A percentile compares a stretch with the other conserved stretches of the same genome.
phyloP scores from a whole-genome alignment of 768 basidiomycete genomes.

The Kwoniella sp. region DNA sequence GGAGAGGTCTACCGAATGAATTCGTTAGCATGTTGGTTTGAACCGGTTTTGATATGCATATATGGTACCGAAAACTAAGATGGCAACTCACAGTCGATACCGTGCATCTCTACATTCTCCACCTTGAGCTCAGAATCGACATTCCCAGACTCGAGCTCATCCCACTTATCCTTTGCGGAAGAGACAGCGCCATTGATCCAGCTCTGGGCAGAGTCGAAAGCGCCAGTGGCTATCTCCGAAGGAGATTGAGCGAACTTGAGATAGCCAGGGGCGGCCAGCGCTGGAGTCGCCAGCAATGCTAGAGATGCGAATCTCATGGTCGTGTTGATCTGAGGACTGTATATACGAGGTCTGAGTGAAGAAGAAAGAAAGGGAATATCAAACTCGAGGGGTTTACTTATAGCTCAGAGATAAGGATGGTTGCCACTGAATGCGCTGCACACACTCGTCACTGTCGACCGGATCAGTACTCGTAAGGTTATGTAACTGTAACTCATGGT shows the following conservation, averaged over 20 bases:
- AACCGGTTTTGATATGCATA: background rate
- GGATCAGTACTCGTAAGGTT: conserved; percentile 3
- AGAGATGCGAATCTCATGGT: conserved; percentile 17
- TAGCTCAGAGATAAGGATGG: conserved; percentile 10
- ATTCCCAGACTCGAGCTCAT: conserved; percentile 26
- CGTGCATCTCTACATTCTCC: conserved; percentile 30
- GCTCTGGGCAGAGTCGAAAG: conserved; percentile 35
- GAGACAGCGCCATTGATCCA: conserved; percentile 35
- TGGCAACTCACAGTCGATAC: conserved; percentile 49
- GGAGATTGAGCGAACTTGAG: conserved; percentile 28
- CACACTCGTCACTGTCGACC: background rate
- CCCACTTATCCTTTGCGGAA: conserved; percentile 28
- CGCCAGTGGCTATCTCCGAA: conserved; percentile 44
- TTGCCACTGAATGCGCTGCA: background rate
- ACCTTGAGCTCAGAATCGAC: conserved; percentile 28
- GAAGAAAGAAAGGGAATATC: background rate
- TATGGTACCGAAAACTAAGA: too few species aligned
- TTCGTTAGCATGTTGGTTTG: background rate
- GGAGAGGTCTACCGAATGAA: conserved; percentile 36
- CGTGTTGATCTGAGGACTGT: background rate
- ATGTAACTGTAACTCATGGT: too few species aligned
- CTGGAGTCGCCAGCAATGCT: conserved; percentile 20
- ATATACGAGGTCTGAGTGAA: background rate
- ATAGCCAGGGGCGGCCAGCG: conserved; percentile 28
- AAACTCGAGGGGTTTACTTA: too few species aligned